Conservation (phyloP, 2,329 filamentous ascomycete species). For the Penicillium vulpinum region DNA sequence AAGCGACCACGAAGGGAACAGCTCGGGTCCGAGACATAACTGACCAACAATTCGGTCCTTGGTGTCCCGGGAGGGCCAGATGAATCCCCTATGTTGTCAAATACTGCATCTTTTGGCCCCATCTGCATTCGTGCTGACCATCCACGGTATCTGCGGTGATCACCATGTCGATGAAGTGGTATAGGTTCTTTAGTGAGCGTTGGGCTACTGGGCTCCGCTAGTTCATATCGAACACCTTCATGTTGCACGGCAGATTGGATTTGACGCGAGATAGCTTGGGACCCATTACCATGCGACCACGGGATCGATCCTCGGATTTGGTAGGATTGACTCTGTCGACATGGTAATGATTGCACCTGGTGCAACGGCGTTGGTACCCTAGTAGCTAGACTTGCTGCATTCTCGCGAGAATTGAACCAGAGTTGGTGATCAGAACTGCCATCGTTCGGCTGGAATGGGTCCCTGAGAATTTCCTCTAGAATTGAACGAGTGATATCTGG, state of each 20-base stretch:
- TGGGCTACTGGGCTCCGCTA: background rate
- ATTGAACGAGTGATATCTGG: conserved; percentile 6
- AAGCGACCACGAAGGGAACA: background rate
- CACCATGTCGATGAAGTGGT: background rate
- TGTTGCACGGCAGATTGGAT: background rate
- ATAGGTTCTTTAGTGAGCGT: background rate
- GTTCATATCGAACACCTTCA: background rate
- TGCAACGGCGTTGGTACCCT: background rate
- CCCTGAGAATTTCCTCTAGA: conserved; percentile 1
- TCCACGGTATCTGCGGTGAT: conserved; percentile 31
- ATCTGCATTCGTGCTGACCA: conserved; percentile 44
- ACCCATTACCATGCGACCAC: background rate
- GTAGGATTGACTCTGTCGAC: background rate
- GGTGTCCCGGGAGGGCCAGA: conserved; percentile 41
- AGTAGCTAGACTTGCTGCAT: background rate
- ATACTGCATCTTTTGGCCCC: conserved; percentile 18
- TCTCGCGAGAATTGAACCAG: background rate
- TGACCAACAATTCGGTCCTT: conserved; percentile 28
- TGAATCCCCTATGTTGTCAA: conserved; percentile 19
- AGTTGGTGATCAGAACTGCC: background rate
- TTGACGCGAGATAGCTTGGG: background rate
- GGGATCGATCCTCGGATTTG: background rate
- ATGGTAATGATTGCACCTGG: background rate
- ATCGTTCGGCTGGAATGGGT: background rate
- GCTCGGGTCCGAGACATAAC: conserved; percentile 15